These are phyloP conservation scores for Seminavis robusta DNA, from an alignment of 108 stramenopile species.

Conservation along the genomic window DNA sequence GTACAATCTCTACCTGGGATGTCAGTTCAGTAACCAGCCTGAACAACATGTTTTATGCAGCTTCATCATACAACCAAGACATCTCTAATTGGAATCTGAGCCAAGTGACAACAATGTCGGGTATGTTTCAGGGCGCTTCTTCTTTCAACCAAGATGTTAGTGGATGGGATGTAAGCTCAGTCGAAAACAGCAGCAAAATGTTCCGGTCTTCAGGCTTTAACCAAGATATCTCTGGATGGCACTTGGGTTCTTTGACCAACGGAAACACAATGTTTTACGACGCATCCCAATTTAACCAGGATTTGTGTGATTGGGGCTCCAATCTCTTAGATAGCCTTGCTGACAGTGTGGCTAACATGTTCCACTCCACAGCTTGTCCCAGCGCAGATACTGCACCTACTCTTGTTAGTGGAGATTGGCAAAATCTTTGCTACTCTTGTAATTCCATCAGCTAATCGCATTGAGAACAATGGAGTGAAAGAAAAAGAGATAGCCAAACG, in stretches of 20 bases:
- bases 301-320: slow-evolving; percentile 25
- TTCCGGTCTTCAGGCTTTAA: neutral
- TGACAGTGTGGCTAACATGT: too few species aligned
- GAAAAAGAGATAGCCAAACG: too few species aligned
- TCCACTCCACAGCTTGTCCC: too few species aligned
- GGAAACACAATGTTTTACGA: slow-evolving; percentile 31
- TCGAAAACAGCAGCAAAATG: neutral
- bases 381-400: too few species aligned
- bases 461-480: too few species aligned
- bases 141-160: too few species aligned
- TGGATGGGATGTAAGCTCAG: too few species aligned
- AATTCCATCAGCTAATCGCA: too few species aligned
- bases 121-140: slow-evolving; percentile 1
- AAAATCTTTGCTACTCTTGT: too few species aligned
- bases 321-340: too few species aligned
- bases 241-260: slow-evolving; percentile 20
- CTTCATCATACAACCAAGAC: slow-evolving; percentile 17
- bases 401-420: too few species aligned
- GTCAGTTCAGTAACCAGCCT: neutral
- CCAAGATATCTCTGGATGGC: neutral
- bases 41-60: slow-evolving; percentile 28
- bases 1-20: neutral
- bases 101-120: neutral
- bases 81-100: neutral
- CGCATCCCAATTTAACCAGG: slow-evolving; percentile 20